Evolutionary conservation across 176 grass and related monocot species (phyloP).

Genomic region (Carex scoparia): DNA sequence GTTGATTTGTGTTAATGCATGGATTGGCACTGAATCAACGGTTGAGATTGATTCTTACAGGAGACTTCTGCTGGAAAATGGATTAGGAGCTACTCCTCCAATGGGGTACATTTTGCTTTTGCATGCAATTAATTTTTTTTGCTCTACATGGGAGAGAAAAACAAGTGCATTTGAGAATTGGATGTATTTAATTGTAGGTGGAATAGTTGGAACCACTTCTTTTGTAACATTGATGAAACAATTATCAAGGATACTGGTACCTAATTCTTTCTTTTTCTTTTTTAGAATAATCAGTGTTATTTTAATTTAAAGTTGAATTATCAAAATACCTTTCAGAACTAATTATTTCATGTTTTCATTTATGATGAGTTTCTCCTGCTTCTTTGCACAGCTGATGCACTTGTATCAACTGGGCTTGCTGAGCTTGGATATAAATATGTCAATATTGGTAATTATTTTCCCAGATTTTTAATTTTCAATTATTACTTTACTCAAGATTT

Average conservation of each 20-base stretch:
- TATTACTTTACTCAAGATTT: neutral
- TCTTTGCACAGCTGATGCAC: constrained; percentile 51
- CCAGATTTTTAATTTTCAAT: neutral
- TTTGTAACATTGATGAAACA: constrained; percentile 54
- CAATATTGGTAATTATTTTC: constrained; percentile 53
- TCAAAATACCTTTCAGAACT: neutral
- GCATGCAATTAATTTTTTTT: neutral
- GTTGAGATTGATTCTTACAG: constrained; percentile 46
- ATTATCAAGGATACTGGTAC: constrained; percentile 72
- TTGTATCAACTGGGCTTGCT: constrained; percentile 76
- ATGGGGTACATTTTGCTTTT: constrained; percentile 54
- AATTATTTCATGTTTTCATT: neutral
- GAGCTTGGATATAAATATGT: constrained; percentile 75
- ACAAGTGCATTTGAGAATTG: constrained; percentile 5
- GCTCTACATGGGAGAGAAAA: neutral
- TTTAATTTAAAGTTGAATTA: neutral
- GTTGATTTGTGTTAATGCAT: constrained; percentile 17
- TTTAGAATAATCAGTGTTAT: neutral
- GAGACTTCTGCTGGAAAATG: constrained; percentile 67
- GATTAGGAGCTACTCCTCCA: constrained; percentile 60
- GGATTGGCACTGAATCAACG: constrained; percentile 6
- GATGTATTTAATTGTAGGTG: constrained; percentile 38
- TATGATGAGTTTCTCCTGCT: neutral
- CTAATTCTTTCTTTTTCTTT: neutral
- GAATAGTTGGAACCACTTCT: constrained; percentile 97